phyloP scores from a whole-genome alignment of 176 grass and related monocot species.

The Echinochloa phyllopogon region DNA sequence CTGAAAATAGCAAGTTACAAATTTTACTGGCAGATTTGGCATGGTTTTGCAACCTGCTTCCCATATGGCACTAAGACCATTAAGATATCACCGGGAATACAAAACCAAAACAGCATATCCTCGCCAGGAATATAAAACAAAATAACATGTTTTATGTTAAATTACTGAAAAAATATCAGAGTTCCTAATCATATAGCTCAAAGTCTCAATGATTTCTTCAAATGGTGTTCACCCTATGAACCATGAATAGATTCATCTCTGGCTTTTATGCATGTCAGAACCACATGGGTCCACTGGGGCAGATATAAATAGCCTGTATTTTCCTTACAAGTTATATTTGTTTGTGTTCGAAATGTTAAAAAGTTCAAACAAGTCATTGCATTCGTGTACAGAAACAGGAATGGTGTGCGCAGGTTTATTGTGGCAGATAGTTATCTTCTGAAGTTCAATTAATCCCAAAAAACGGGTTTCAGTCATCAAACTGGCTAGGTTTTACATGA shows the following conservation, averaged over 20 bases:
- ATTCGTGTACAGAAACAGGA: not conserved
- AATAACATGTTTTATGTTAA: not conserved
- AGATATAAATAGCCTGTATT: not conserved
- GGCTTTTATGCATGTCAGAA: not conserved
- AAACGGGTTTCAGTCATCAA: constrained; percentile 10
- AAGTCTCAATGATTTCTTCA: not conserved
- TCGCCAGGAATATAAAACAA: constrained; percentile 21
- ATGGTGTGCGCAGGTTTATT: constrained; percentile 15
- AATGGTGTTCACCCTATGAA: constrained; percentile 3
- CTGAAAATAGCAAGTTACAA: constrained; percentile 32
- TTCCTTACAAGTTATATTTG: constrained; percentile 5
- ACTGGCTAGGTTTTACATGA: not conserved
- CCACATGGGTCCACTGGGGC: not conserved
- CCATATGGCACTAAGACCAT: constrained; percentile 5
- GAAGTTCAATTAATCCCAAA: constrained; percentile 15
- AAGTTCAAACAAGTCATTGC: not conserved
- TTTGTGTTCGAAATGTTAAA: not conserved
- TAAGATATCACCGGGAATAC: constrained; percentile 26
- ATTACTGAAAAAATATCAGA: not conserved
- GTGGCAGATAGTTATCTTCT: not conserved
- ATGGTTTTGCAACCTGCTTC: not conserved
- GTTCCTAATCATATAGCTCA: constrained; percentile 26
- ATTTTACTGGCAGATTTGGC: constrained; percentile 7
- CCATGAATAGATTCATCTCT: constrained; percentile 2
- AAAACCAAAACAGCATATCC: not conserved